A percentile compares a stretch with the other conserved stretches of the same genome.
Conservation (phyloP, 805 yeast species). For the Danielia oregonensis region DNA sequence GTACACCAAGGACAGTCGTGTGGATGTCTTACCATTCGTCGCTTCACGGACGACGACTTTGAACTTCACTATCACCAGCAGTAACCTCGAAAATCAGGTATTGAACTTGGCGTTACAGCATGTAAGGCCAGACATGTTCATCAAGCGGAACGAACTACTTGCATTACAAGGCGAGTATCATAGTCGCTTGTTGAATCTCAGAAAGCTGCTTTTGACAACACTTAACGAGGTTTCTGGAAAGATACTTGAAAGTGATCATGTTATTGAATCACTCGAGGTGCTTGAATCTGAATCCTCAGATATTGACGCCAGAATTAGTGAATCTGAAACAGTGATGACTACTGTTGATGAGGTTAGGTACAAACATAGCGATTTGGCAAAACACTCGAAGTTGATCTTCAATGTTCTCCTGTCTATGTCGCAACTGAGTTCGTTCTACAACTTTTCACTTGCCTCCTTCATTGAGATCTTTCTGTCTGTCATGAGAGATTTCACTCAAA, state of each 20-base stretch:
- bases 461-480: constrained; percentile 15
- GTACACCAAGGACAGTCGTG: constrained; percentile 55
- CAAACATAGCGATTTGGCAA: constrained; percentile 53
- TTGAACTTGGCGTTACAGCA: constrained; percentile 51
- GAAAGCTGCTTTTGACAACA: constrained; percentile 52
- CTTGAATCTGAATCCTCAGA: constrained; percentile 61
- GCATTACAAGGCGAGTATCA: constrained; percentile 58
- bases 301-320: constrained; percentile 49
- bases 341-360: constrained; percentile 48
- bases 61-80: constrained; percentile 70
- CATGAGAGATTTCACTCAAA: constrained; percentile 13
- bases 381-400: constrained; percentile 49
- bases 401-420: constrained; percentile 37
- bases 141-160: constrained; percentile 49
- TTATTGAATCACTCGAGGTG: constrained; percentile 57
- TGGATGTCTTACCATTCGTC: constrained; percentile 50
- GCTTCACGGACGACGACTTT: constrained; percentile 57
- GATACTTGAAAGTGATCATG: constrained; percentile 62
- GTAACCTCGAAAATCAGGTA: constrained; percentile 60
- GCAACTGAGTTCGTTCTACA: constrained; percentile 50
- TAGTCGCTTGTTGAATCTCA: constrained; percentile 51
- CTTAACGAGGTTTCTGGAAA: constrained; percentile 56
- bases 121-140: constrained; percentile 65
- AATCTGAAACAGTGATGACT: constrained; percentile 52
- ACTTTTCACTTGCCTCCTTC: constrained; percentile 46